Conservation (phyloP, 139 green algal species). For the Diplosphaera chodatii region DNA sequence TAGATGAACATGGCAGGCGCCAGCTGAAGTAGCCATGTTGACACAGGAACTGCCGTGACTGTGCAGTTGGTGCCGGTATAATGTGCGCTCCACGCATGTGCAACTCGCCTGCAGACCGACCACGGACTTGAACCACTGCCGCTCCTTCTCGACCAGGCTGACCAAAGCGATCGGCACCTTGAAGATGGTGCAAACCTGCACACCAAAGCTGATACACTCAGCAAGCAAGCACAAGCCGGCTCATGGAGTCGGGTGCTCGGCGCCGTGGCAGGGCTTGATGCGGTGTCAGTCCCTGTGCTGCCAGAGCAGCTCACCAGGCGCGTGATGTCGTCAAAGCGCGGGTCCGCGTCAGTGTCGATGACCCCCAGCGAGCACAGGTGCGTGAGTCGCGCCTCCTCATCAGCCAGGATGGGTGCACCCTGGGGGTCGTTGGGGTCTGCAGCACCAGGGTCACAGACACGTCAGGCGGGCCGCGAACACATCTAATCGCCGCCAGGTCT, state of each 20-base stretch:
- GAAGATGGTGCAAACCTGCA: slow-evolving; percentile 31
- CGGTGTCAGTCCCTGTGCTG: too few relatives aligned
- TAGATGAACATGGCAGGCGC: too few relatives aligned
- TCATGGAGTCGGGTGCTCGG: too few relatives aligned
- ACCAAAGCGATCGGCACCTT: slow-evolving; percentile 71
- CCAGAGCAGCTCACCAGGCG: slow-evolving; percentile 32
- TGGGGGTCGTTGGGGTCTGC: slow-evolving; percentile 8
- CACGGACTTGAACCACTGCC: slow-evolving; percentile 84
- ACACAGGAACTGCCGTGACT: too few relatives aligned
- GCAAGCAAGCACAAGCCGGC: too few relatives aligned
- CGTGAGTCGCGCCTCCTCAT: slow-evolving; percentile 28
- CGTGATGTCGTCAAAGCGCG: slow-evolving; percentile 68
- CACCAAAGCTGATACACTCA: too few relatives aligned
- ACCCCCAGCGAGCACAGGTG: slow-evolving; percentile 41
- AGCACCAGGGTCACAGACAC: neutral
- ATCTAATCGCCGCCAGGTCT: too few relatives aligned
- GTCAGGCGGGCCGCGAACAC: too few relatives aligned
- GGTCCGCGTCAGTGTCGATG: slow-evolving; percentile 51
- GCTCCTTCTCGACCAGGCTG: slow-evolving; percentile 68
- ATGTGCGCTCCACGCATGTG: too few relatives aligned
- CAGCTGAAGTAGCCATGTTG: too few relatives aligned
- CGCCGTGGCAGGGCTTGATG: too few relatives aligned
- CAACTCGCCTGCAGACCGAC: slow-evolving; percentile 36
- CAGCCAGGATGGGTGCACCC: slow-evolving; percentile 20
- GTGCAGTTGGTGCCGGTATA: too few relatives aligned